Conservation (phyloP, 1,284 basidiomycete species). For the Rhodotorula sp. region DNA sequence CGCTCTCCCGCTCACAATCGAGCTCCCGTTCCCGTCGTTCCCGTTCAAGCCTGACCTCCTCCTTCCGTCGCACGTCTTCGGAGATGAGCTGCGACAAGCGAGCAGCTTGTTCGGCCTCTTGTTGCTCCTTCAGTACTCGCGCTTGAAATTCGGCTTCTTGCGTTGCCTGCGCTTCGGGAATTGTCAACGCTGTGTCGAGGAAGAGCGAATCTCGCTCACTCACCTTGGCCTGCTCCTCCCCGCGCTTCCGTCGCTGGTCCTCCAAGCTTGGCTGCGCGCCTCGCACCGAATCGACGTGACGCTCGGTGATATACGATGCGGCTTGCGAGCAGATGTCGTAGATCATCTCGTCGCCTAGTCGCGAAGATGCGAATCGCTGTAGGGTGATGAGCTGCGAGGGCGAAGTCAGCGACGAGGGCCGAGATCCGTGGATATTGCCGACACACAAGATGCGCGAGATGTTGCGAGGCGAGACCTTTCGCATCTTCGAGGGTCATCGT, state of each 20-base stretch:
- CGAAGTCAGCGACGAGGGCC: neutral
- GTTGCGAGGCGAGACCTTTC: slow-evolving; percentile 29
- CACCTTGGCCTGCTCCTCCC: slow-evolving; percentile 36
- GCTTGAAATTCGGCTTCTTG: slow-evolving; percentile 20
- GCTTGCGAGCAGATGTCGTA: slow-evolving; percentile 41
- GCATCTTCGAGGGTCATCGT: slow-evolving; percentile 35
- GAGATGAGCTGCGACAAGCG: slow-evolving; percentile 38
- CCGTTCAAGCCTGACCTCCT: slow-evolving; percentile 30
- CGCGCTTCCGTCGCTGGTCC: slow-evolving; percentile 35
- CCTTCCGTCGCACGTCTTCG: slow-evolving; percentile 34
- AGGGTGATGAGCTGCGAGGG: slow-evolving; percentile 9
- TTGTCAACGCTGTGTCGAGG: neutral
- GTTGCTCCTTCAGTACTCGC: slow-evolving; percentile 12
- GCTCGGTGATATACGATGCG: slow-evolving; percentile 40
- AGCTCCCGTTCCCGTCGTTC: slow-evolving; percentile 22
- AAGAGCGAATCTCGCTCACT: neutral
- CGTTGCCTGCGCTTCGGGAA: slow-evolving; percentile 12
- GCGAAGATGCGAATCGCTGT: slow-evolving; percentile 17
- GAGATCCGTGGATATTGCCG: too few relatives aligned
- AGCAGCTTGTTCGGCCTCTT: slow-evolving; percentile 33
- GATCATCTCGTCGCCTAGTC: slow-evolving; percentile 41
- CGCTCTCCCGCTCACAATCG: slow-evolving; percentile 12
- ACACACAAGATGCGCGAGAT: slow-evolving; percentile 33
- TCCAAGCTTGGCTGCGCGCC: slow-evolving; percentile 38
- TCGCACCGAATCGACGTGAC: slow-evolving; percentile 34